These are phyloP conservation scores for Phlebiopsis gigantea DNA, from an alignment of 768 basidiomycete genomes.

Conservation along the genomic window DNA sequence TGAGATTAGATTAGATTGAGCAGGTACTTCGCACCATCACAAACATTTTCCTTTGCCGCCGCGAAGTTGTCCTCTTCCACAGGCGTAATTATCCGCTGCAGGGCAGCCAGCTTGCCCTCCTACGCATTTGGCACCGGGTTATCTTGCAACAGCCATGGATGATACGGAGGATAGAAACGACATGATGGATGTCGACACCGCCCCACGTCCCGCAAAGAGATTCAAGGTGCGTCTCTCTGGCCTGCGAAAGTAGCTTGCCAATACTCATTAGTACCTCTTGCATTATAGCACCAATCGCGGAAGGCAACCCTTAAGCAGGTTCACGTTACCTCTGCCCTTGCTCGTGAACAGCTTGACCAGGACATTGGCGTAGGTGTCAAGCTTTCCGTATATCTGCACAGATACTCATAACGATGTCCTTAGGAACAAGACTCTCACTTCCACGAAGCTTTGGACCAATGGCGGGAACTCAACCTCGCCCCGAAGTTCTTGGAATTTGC, in stretches of 20 bases:
- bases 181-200: neutral
- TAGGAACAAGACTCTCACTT: slow-evolving; percentile 82
- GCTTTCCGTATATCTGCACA: neutral
- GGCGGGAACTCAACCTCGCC: slow-evolving; percentile 77
- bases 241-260: no score
- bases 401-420: neutral
- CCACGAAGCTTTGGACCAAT: slow-evolving; percentile 64
- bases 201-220: slow-evolving; percentile 17
- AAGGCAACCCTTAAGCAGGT: slow-evolving; percentile 60
- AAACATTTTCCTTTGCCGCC: slow-evolving; percentile 6
- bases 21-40: neutral
- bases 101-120: neutral
- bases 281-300: slow-evolving; percentile 65
- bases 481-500: slow-evolving; percentile 71
- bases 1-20: slow-evolving; percentile 3
- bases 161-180: slow-evolving; percentile 1
- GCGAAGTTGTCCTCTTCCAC: neutral
- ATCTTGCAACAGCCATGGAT: neutral
- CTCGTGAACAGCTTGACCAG: slow-evolving; percentile 44
- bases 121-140: neutral
- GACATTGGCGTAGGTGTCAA: slow-evolving; percentile 45
- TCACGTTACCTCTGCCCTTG: slow-evolving; percentile 64
- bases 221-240: slow-evolving; percentile 20
- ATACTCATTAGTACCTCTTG: neutral
- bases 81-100: neutral